These are phyloP conservation scores for Mycena venus DNA, from an alignment of 768 basidiomycete genomes.

Conservation along the genomic window DNA sequence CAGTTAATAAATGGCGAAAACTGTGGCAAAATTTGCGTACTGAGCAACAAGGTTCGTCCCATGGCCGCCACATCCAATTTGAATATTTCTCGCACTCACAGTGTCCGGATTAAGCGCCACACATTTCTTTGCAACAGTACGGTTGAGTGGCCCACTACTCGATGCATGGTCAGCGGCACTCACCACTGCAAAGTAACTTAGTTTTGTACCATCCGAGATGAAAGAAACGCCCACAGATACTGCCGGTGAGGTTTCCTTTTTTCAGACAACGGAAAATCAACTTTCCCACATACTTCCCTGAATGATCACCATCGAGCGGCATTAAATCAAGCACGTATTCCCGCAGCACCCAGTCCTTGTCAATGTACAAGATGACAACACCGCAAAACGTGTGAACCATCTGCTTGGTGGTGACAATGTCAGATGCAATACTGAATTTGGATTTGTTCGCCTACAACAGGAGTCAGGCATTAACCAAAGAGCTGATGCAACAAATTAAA, in stretches of 20 bases:
- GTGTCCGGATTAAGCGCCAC: slow-evolving; percentile 8
- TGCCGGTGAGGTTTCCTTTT: not conserved
- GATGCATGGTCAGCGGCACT: slow-evolving; percentile 24
- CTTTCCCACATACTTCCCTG: slow-evolving; percentile 17
- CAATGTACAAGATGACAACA: slow-evolving; percentile 3
- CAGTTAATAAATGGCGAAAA: not conserved
- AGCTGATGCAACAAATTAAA: not conserved
- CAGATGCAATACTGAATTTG: slow-evolving; percentile 24
- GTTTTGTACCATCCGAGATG: not conserved
- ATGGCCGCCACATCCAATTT: slow-evolving; percentile 28
- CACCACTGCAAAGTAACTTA: slow-evolving; percentile 20
- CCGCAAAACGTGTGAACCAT: slow-evolving; percentile 24
- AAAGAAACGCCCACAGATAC: slow-evolving; percentile 3
- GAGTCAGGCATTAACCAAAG: not conserved
- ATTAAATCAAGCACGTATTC: slow-evolving; percentile 17
- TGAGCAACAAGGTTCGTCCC: slow-evolving; percentile 26
- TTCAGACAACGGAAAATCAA: slow-evolving; percentile 18
- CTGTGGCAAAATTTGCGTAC: slow-evolving; percentile 1
- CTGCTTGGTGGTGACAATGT: slow-evolving; percentile 19
- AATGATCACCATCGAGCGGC: slow-evolving; percentile 26
- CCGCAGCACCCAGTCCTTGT: too few relatives aligned
- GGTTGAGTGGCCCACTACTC: slow-evolving; percentile 26
- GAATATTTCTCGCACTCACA: slow-evolving; percentile 15
- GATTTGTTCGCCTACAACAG: slow-evolving; percentile 9
- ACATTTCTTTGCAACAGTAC: slow-evolving; percentile 5